Evolutionary conservation across 78 protist genomes (phyloP).

Genomic region (Cyanophora paradoxa): DNA sequence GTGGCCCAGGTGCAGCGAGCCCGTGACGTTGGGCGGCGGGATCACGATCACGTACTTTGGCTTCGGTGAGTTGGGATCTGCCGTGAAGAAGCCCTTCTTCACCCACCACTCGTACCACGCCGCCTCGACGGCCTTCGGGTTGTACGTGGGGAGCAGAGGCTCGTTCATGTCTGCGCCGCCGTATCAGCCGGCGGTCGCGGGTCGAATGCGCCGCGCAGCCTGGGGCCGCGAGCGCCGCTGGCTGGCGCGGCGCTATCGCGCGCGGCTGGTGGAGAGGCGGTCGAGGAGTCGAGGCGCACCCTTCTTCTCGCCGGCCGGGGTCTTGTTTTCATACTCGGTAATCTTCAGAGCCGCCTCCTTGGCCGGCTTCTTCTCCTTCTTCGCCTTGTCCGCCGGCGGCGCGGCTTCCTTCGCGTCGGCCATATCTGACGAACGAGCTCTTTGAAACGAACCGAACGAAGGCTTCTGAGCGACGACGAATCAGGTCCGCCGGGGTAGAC

Average conservation of each 20-base stretch:
- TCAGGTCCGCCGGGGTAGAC: too few species aligned
- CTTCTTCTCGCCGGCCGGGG: conserved; percentile 16
- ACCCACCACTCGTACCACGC: conserved; percentile 96
- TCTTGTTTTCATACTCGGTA: conserved; percentile 4
- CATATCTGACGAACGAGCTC: too few species aligned
- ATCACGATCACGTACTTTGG: conserved; percentile 74
- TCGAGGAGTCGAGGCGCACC: too few species aligned
- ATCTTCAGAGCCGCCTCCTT: conserved; percentile 1
- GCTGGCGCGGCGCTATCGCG: not conserved
- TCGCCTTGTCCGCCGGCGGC: not conserved
- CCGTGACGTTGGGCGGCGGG: conserved; percentile 99
- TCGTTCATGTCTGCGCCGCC: conserved; percentile 7
- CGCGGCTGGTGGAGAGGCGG: not conserved
- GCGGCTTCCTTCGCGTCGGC: not conserved
- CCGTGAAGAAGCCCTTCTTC: conserved; percentile 61
- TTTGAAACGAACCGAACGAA: too few species aligned
- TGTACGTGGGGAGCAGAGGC: conserved; percentile 8
- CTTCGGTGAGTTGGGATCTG: conserved; percentile 14
- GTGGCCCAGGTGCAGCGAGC: conserved; percentile 97
- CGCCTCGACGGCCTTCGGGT: conserved; percentile 69
- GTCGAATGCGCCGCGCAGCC: not conserved
- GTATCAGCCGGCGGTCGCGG: not conserved
- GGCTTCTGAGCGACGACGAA: too few species aligned
- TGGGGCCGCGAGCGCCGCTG: not conserved
- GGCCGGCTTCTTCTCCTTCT: not conserved